A percentile compares a stretch with the other conserved stretches of the same genome.
phyloP scores from a whole-genome alignment of 2,329 filamentous ascomycete species.

The Raffaelea deltoideospora region DNA sequence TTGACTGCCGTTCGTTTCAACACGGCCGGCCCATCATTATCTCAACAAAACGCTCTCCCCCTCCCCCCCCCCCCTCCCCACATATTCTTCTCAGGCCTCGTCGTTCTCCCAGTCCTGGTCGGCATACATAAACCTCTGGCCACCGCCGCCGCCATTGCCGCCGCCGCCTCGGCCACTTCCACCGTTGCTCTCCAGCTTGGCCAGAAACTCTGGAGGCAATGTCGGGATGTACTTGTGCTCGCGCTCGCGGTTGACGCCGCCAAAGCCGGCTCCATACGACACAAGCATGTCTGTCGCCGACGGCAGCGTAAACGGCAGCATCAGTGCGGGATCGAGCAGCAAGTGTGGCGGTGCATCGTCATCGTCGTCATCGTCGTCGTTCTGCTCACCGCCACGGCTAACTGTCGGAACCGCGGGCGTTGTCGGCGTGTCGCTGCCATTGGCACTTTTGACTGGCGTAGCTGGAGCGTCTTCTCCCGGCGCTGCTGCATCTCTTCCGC shows the following conservation, averaged over 20 bases:
- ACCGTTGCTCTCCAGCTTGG: slow-evolving; percentile 58
- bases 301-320: slow-evolving; percentile 88
- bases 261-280: slow-evolving; percentile 86
- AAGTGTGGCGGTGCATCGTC: slow-evolving; percentile 60
- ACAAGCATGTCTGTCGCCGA: slow-evolving; percentile 96
- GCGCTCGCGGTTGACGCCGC: slow-evolving; percentile 77
- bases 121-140: slow-evolving; percentile 39
- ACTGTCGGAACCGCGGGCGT: slow-evolving; percentile 27
- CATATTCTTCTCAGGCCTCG: too few species aligned
- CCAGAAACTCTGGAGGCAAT: slow-evolving; percentile 82
- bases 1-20: too few species aligned
- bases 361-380: slow-evolving; percentile 37
- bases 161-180: slow-evolving; percentile 23
- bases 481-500: slow-evolving; percentile 10
- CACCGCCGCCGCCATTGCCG: slow-evolving; percentile 17
- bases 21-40: too few species aligned
- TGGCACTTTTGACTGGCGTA: too few species aligned
- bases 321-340: slow-evolving; percentile 75
- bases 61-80: slow-evolving; percentile 11
- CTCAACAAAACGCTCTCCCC: too few species aligned
- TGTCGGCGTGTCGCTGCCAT: slow-evolving; percentile 22
- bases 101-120: slow-evolving; percentile 56
- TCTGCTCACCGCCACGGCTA: slow-evolving; percentile 21
- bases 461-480: too few species aligned
- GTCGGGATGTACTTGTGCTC: slow-evolving; percentile 94